These are phyloP conservation scores for Plectosphaerella cucumerina DNA, from an alignment of 2,329 filamentous ascomycete genomes.

Conservation along the genomic window DNA sequence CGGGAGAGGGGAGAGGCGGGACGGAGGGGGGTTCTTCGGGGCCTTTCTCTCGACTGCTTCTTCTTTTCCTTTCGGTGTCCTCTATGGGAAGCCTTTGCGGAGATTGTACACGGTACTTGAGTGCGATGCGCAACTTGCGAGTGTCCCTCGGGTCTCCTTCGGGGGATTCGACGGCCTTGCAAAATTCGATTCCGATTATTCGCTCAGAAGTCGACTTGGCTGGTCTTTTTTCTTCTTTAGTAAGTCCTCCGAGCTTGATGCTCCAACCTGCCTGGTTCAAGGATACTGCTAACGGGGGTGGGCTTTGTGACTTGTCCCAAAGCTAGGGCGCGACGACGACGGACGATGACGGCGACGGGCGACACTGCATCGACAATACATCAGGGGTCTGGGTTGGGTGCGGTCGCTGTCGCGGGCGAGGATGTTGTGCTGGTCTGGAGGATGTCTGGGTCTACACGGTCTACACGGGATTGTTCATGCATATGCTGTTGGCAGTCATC, in stretches of 20 bases:
- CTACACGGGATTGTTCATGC: too few species aligned
- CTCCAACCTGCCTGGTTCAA: neutral
- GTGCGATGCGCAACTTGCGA: slow-evolving; percentile 90
- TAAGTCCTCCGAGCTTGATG: slow-evolving; percentile 2
- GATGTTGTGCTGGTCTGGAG: too few species aligned
- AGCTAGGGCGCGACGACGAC: too few species aligned
- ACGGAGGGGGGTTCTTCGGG: too few species aligned
- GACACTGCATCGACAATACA: too few species aligned
- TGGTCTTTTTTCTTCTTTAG: slow-evolving; percentile 26
- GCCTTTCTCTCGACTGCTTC: slow-evolving; percentile 1
- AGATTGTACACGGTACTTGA: slow-evolving; percentile 89
- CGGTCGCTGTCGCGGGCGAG: too few species aligned
- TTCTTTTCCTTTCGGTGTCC: slow-evolving; percentile 28
- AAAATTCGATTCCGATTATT: slow-evolving; percentile 93
- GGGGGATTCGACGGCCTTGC: slow-evolving; percentile 22
- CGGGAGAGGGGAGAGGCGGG: slow-evolving; percentile 13
- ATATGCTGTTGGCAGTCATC: too few species aligned
- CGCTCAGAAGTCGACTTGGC: slow-evolving; percentile 65
- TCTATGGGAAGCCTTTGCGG: slow-evolving; percentile 93
- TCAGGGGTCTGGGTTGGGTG: too few species aligned
- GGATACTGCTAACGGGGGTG: slow-evolving; percentile 11
- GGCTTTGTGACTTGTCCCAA: too few species aligned
- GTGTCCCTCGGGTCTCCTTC: slow-evolving; percentile 29
- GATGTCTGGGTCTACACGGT: too few species aligned
- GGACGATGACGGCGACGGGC: too few species aligned